These are phyloP conservation scores for Circinella minor DNA, from an alignment of 371 early-diverging fungal species.

Conservation along the genomic window DNA sequence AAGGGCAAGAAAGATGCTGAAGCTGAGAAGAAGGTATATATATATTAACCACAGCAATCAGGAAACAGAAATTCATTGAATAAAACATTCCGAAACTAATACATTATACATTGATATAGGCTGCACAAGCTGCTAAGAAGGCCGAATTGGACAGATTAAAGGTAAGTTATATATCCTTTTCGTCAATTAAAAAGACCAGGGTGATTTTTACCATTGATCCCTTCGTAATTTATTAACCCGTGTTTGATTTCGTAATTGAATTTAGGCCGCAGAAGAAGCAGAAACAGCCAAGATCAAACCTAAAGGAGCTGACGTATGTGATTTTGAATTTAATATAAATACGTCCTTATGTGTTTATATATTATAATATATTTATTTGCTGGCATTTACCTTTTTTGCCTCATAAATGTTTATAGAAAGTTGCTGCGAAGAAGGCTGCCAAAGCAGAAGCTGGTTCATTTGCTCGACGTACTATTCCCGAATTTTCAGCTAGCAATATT, in stretches of 20 bases:
- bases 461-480: slow-evolving; percentile 58
- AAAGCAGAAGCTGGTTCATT: slow-evolving; percentile 52
- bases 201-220: not conserved
- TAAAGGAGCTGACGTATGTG: slow-evolving; percentile 30
- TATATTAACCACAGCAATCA: slow-evolving; percentile 1
- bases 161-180: not conserved
- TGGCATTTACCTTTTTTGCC: no score
- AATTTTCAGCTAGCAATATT: slow-evolving; percentile 74
- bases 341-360: no score
- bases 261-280: slow-evolving; percentile 52
- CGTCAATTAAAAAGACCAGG: no score
- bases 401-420: slow-evolving; percentile 39
- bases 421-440: slow-evolving; percentile 56
- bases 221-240: no score
- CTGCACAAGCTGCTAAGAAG: slow-evolving; percentile 46
- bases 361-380: no score
- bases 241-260: not conserved
- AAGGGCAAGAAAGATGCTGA: slow-evolving; percentile 71
- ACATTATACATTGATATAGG: slow-evolving; percentile 22
- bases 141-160: slow-evolving; percentile 26
- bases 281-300: slow-evolving; percentile 38
- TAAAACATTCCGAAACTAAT: not conserved
- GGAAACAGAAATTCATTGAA: not conserved
- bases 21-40: slow-evolving; percentile 67
- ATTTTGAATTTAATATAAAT: not conserved